Evolutionary conservation across 1,139 yeast genomes (phyloP).

Genomic region (Nakaseomyces delphensis): DNA sequence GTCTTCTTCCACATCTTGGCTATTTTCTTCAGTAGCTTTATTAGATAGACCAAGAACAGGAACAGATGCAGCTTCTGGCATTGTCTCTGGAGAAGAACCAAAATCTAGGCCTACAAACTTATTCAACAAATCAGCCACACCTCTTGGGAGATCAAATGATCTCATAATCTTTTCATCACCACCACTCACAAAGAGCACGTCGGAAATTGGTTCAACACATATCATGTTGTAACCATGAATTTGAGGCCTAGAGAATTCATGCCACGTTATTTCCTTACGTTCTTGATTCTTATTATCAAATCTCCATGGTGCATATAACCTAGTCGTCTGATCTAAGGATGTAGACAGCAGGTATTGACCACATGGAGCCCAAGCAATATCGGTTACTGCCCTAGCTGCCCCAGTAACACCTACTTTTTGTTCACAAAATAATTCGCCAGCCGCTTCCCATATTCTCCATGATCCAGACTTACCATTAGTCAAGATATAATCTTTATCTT

Average conservation of each 20-base stretch:
- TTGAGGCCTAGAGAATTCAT: conserved; percentile 93
- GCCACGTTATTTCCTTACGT: conserved; percentile 46
- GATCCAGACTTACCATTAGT: conserved; percentile 92
- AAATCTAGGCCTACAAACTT: conserved; percentile 44
- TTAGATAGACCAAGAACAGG: conserved; percentile 94
- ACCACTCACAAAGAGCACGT: conserved; percentile 72
- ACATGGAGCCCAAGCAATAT: conserved; percentile 63
- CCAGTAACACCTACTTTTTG: conserved; percentile 67
- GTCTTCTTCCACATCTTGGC: conserved; percentile 34
- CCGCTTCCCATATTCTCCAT: conserved; percentile 65
- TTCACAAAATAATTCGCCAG: conserved; percentile 38
- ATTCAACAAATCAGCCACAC: conserved; percentile 55
- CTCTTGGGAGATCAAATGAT: conserved; percentile 82
- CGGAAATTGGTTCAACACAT: conserved; percentile 56
- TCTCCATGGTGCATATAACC: conserved; percentile 64
- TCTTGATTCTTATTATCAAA: conserved; percentile 27
- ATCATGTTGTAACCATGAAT: conserved; percentile 98
- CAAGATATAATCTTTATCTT: conserved; percentile 43
- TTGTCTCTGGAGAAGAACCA: conserved; percentile 17
- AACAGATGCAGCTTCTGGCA: conserved; percentile 69
- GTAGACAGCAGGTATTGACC: conserved; percentile 70
- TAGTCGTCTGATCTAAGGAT: conserved; percentile 84
- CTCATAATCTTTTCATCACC: conserved; percentile 93
- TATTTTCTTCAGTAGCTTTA: conserved; percentile 59
- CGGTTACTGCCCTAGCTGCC: conserved; percentile 65